These are phyloP conservation scores for Periconia digitata DNA, from an alignment of 2,329 filamentous ascomycete species.

Conservation along the genomic window DNA sequence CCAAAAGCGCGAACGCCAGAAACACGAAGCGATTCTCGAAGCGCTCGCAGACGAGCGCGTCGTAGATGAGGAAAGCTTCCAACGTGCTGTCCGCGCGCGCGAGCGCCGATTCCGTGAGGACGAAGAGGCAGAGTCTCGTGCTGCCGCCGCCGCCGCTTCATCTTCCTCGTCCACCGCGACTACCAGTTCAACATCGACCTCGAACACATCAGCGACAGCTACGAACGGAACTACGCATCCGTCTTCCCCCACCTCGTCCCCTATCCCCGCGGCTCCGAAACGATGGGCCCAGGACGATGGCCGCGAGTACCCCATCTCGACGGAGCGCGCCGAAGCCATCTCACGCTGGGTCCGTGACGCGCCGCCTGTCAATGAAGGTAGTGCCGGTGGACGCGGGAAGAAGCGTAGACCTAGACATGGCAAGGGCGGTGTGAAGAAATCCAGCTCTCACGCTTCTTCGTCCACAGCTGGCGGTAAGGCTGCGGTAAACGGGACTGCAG, in stretches of 20 bases:
- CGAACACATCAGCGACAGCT: neutral
- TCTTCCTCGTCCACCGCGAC: constrained; percentile 6
- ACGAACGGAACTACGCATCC: neutral
- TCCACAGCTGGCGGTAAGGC: neutral
- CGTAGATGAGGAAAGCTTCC: constrained; percentile 66
- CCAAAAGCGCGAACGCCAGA: constrained; percentile 60
- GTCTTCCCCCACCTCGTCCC: constrained; percentile 1
- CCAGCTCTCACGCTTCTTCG: no score
- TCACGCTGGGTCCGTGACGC: constrained; percentile 66
- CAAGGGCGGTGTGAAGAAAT: neutral
- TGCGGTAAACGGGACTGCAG: neutral
- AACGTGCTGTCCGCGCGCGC: constrained; percentile 62
- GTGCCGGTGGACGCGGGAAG: constrained; percentile 29
- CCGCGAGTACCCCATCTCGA: constrained; percentile 69
- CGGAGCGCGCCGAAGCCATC: constrained; percentile 69
- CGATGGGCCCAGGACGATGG: constrained; percentile 66
- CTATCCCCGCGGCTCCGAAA: constrained; percentile 44
- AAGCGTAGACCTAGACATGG: constrained; percentile 30
- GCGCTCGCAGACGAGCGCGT: constrained; percentile 69
- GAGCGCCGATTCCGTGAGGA: constrained; percentile 60
- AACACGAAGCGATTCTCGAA: constrained; percentile 67
- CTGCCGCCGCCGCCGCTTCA: constrained; percentile 3
- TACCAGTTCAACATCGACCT: neutral
- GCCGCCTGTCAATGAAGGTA: constrained; percentile 41
- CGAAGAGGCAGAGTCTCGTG: constrained; percentile 48